These are phyloP conservation scores for Schizosaccharomyces osmophilus DNA, from an alignment of 805 yeast species.

Conservation along the genomic window DNA sequence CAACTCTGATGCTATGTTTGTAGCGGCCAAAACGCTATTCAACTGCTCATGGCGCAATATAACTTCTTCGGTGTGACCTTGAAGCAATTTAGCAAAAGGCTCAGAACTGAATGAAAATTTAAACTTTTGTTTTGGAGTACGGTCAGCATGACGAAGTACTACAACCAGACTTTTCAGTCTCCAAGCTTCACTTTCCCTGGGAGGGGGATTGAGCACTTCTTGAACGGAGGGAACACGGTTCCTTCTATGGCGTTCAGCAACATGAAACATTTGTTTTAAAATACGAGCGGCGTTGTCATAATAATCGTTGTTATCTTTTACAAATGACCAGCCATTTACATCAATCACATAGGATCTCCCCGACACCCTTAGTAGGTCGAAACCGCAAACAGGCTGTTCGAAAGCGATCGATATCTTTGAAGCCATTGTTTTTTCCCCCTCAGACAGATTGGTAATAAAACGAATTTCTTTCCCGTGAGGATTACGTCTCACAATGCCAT, in stretches of 20 bases:
- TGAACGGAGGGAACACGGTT: slow-evolving; percentile 15
- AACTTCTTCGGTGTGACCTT: slow-evolving; percentile 89
- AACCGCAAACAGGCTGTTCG: slow-evolving; percentile 89
- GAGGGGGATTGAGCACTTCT: slow-evolving; percentile 22
- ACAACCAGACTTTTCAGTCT: slow-evolving; percentile 78
- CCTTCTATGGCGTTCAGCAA: slow-evolving; percentile 18
- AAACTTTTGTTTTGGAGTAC: slow-evolving; percentile 95
- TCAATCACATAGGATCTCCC: slow-evolving; percentile 84
- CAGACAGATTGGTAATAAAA: slow-evolving; percentile 55
- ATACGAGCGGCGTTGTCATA: slow-evolving; percentile 66
- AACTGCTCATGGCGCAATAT: slow-evolving; percentile 78
- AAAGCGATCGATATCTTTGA: slow-evolving; percentile 46
- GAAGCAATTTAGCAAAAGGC: slow-evolving; percentile 58
- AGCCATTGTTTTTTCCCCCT: slow-evolving; percentile 63
- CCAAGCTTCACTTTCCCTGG: slow-evolving; percentile 66
- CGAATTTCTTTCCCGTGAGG: slow-evolving; percentile 94
- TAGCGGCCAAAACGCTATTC: slow-evolving; percentile 62
- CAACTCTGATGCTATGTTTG: slow-evolving; percentile 39
- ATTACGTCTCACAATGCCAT: slow-evolving; percentile 89
- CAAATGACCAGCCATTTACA: slow-evolving; percentile 94
- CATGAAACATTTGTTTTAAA: slow-evolving; percentile 39
- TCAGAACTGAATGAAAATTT: slow-evolving; percentile 83
- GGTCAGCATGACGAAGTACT: slow-evolving; percentile 88
- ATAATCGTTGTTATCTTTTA: slow-evolving; percentile 68
- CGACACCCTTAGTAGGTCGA: slow-evolving; percentile 71